Evolutionary conservation across 805 yeast species (phyloP).

Genomic region (Ogataea populi-albae): DNA sequence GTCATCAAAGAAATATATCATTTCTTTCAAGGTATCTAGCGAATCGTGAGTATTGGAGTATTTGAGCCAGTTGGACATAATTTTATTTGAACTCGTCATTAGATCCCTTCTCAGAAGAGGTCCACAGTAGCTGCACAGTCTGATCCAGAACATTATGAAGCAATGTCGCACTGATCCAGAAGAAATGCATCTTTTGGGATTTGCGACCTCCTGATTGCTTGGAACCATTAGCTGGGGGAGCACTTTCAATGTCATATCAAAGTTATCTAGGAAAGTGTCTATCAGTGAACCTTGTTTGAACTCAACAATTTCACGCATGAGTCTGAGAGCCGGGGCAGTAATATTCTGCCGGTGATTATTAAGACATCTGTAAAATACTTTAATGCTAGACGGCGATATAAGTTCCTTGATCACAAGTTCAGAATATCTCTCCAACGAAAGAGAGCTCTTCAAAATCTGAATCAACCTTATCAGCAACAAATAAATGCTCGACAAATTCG

Average conservation of each 20-base stretch:
- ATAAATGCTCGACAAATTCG: constrained; percentile 45
- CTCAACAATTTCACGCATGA: constrained; percentile 51
- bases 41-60: constrained; percentile 55
- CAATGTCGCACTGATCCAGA: constrained; percentile 51
- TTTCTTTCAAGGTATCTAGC: constrained; percentile 34
- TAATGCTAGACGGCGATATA: constrained; percentile 51
- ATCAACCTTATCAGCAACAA: constrained; percentile 39
- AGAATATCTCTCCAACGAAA: constrained; percentile 25
- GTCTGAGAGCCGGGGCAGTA: constrained; percentile 59
- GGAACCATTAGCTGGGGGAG: constrained; percentile 64
- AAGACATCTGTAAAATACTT: constrained; percentile 66
- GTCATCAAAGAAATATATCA: constrained; percentile 47
- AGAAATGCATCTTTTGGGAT: constrained; percentile 34
- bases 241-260: constrained; percentile 63
- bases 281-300: constrained; percentile 49
- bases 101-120: constrained; percentile 64
- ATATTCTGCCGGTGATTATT: constrained; percentile 53
- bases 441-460: constrained; percentile 18
- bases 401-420: constrained; percentile 48
- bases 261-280: constrained; percentile 57
- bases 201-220: constrained; percentile 42
- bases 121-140: constrained; percentile 47
- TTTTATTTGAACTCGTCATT: constrained; percentile 50
- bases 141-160: constrained; percentile 61
- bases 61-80: constrained; percentile 68